These are phyloP conservation scores for Microcyclospora tardicrescens DNA, from an alignment of 2,329 filamentous ascomycete species.

Conservation along the genomic window DNA sequence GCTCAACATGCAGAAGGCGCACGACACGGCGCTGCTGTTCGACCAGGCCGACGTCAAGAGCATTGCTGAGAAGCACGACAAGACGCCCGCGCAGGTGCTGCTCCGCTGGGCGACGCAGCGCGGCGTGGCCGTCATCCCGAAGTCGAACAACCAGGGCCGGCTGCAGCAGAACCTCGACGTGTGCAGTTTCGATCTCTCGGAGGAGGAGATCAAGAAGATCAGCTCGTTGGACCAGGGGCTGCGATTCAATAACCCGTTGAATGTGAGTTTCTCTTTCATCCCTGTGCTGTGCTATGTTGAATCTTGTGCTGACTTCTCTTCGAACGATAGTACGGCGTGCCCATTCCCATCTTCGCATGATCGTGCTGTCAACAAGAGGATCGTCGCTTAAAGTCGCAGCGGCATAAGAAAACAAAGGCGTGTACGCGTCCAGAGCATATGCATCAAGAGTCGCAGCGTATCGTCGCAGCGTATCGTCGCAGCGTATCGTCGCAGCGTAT, in stretches of 20 bases:
- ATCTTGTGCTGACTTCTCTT: constrained; percentile 14
- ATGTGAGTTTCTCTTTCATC: constrained; percentile 37
- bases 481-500: no score
- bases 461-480: no score
- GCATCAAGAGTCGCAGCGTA: no score
- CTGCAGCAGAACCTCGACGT: constrained; percentile 57
- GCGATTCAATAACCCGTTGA: constrained; percentile 65
- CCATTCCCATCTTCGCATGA: constrained; percentile 41
- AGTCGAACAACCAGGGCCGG: constrained; percentile 48
- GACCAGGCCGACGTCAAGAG: constrained; percentile 51
- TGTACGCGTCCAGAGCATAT: no score
- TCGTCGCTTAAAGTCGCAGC: no score
- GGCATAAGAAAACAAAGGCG: no score
- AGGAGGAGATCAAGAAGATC: constrained; percentile 56
- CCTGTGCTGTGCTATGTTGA: neutral
- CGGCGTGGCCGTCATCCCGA: constrained; percentile 69
- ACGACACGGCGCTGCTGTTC: constrained; percentile 55
- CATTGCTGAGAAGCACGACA: constrained; percentile 56
- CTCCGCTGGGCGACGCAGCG: constrained; percentile 81
- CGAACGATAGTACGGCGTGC: constrained; percentile 30
- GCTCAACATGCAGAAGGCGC: constrained; percentile 57
- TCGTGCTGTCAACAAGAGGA: no score
- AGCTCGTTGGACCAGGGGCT: constrained; percentile 50
- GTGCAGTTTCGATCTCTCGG: constrained; percentile 50
- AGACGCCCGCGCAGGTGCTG: constrained; percentile 67